Conservation (phyloP, 1,139 yeast species). For the Eremothecium cymbalariae region DNA sequence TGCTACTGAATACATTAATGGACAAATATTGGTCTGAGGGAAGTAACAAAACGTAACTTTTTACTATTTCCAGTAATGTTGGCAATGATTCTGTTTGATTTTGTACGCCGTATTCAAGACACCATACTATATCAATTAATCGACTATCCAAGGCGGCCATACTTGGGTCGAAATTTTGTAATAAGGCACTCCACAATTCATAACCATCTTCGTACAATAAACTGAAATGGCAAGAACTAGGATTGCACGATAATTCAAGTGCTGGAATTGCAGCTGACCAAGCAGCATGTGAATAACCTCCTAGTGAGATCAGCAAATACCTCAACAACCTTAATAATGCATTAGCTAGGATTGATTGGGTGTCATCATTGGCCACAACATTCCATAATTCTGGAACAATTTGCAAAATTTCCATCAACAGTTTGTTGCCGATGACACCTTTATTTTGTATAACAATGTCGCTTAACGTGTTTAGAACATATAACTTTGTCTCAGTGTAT, state of each 20-base stretch:
- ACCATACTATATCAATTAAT: conserved; percentile 25
- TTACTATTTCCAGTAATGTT: conserved; percentile 53
- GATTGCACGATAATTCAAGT: conserved; percentile 55
- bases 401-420: conserved; percentile 46
- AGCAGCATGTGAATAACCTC: conserved; percentile 49
- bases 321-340: conserved; percentile 65
- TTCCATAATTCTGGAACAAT: conserved; percentile 76
- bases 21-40: conserved; percentile 39
- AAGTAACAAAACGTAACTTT: conserved; percentile 61
- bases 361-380: conserved; percentile 40
- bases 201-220: conserved; percentile 80
- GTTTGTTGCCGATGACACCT: conserved; percentile 47
- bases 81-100: conserved; percentile 75
- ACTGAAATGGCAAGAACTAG: conserved; percentile 49
- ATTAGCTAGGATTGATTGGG: conserved; percentile 59
- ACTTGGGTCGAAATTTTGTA: conserved; percentile 42
- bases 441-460: conserved; percentile 57
- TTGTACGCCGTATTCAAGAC: conserved; percentile 38
- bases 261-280: conserved; percentile 63
- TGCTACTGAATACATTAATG: conserved; percentile 32
- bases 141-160: conserved; percentile 22
- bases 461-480: conserved; percentile 58
- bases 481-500: conserved; percentile 67
- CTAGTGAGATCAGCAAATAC: conserved; percentile 56
- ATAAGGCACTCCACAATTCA: conserved; percentile 69